Base-by-base conservation (phyloP, 768 basidiomycete species). In the Aureoboletus auriporus region DNA sequence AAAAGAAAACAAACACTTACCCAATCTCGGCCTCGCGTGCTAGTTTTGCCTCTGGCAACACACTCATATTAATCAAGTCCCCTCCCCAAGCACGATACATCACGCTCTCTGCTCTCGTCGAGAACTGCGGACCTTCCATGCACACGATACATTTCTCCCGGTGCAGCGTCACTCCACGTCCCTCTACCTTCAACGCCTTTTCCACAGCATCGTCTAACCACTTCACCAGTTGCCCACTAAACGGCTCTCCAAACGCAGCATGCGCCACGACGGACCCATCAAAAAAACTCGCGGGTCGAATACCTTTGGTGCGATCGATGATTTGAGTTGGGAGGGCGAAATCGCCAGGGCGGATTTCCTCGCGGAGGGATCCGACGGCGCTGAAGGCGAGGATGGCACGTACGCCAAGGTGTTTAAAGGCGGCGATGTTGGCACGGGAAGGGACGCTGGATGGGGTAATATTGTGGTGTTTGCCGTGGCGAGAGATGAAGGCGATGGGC, bases 61-160 rank as follows among this genome's bases (percentile, higher is more conserved):
- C 89, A 50, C 89, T 95, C 95, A 99, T 99, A 68, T 97, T 94
- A 70, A 95, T 94, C 62, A 95, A 71, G 66, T 95, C 91, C 6
- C 83, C 90, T 8, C 95, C 95, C 88, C 90, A 94, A 40, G 77
- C 75, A 17, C 93, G 77, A 67, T 97, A 96, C 93, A 96, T 93
- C 59, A 79, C 59, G 61, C 90, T 93, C 78, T 99, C 95, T 14
- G 95, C 95, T 33, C 95, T 74, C n/a, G 95, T 99, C 47, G 93
- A 95, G 75, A 99, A 99, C 69, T 93, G 93, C 29, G 89, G 89
- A 42, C 94, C 94, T 64, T 98, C 93, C 92, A 98, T 98, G 63
- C 91, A 93, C 41, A 98, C 86, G 49, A 97, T 80, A 16, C 83
- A 86, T 75, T 86, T 93, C 27, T 81, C 86, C 44, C 79, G 82